These are phyloP conservation scores for Quercus alba DNA, from an alignment of 306 rosid species.

Conservation along the genomic window DNA sequence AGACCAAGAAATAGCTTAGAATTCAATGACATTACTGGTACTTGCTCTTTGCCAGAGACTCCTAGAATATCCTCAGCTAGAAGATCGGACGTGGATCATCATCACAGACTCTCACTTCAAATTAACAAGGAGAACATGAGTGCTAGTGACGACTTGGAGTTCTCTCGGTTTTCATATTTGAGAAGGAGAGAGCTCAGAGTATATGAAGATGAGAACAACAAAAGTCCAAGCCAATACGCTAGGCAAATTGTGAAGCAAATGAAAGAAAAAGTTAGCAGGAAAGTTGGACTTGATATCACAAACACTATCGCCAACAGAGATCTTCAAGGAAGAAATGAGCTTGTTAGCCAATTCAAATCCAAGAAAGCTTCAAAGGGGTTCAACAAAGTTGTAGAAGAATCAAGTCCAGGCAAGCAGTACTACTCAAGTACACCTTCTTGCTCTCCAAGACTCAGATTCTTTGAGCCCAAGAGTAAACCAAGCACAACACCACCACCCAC, in stretches of 20 bases:
- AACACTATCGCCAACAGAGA: conserved; percentile 52
- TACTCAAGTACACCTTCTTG: conserved; percentile 23
- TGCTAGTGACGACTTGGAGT: conserved; percentile 37
- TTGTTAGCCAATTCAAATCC: conserved; percentile 28
- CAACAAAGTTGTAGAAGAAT: conserved; percentile 29
- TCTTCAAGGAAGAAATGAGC: conserved; percentile 29
- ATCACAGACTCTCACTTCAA: conserved; percentile 76
- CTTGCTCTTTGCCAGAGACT: conserved; percentile 70
- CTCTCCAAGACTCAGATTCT: conserved; percentile 48
- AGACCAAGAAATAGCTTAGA: conserved; percentile 38
- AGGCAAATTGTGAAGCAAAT: conserved; percentile 75
- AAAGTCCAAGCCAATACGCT: conserved; percentile 56
- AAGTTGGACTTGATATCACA: conserved; percentile 72
- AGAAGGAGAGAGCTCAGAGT: conserved; percentile 30
- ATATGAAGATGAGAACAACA: conserved; percentile 31
- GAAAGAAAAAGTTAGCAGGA: conserved; percentile 62
- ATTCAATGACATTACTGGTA: conserved; percentile 13
- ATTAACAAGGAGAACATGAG: conserved; percentile 58
- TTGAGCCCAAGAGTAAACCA: conserved; percentile 41
- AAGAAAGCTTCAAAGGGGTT: conserved; percentile 35
- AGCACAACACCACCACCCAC: conserved; percentile 8
- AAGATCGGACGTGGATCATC: conserved; percentile 67
- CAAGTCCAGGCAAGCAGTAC: conserved; percentile 32
- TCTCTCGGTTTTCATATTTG: conserved; percentile 40
- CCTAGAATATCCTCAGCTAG: conserved; percentile 68